phyloP scores from a whole-genome alignment of 2,329 filamentous ascomycete species.

The Colletotrichum sp. region DNA sequence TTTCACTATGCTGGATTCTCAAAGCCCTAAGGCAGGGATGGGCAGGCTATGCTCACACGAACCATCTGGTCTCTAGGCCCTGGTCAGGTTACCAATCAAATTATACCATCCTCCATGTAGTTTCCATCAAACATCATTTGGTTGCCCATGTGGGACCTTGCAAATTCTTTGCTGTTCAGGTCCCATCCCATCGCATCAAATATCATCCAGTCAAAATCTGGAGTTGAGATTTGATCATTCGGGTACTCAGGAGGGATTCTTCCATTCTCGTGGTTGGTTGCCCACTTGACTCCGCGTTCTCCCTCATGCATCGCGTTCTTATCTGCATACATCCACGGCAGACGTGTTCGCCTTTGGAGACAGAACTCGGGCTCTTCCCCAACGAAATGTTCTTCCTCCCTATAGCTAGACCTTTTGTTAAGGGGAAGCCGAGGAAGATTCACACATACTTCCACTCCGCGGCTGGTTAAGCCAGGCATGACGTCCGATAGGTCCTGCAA shows the following conservation, averaged over 20 bases:
- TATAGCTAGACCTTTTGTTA: neutral
- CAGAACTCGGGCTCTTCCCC: neutral
- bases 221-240: neutral
- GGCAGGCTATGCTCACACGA: neutral
- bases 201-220: neutral
- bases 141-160: neutral
- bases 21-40: neutral
- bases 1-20: neutral
- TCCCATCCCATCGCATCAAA: neutral
- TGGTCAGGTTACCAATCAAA: neutral
- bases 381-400: neutral
- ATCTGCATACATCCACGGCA: neutral
- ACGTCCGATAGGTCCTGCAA: neutral
- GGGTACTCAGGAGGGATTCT: neutral
- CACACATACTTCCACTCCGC: neutral
- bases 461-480: neutral
- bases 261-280: neutral
- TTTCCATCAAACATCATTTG: neutral
- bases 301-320: neutral
- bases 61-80: no score
- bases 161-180: neutral
- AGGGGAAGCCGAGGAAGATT: neutral
- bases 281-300: neutral
- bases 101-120: neutral
- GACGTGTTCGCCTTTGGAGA: neutral